Base-by-base conservation (phyloP, 352 stramenopile genomes). In the Phytophthora niederhauseri region DNA sequence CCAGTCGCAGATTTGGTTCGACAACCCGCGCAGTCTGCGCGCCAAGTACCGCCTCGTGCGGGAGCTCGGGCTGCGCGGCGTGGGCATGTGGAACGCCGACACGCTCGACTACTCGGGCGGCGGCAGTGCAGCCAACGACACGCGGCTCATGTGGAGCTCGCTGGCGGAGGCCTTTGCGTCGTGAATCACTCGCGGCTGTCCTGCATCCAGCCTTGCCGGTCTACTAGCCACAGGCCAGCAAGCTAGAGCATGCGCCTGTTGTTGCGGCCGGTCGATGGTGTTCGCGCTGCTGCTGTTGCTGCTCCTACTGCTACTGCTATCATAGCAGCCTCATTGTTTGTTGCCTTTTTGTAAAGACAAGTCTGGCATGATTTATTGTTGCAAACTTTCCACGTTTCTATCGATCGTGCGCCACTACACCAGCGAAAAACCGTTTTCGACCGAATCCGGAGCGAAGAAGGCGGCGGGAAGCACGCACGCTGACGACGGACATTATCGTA, bases 11-110 rank as follows among this genome's bases (percentile, higher is more conserved):
- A 77, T 93, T 56, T 95, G 85, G 85, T 95, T 83, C 53, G 88
- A 95, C 70, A 82, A 93, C 66, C 73, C 74, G 24, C 55, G 64
- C 56, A 94, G 85, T 48, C 73, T 95, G 11, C 30, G 14, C 19
- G 54, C 65, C 50, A 95, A 95, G 72, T 89, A 86, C 60, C 50
- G 58, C 3, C 70, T 95, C 41, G 84, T 86, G 15, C 64, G 58
- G 2, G 58, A 80, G 19, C 63, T 89, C 4, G 73, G 68, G 1
- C 75, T 95, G 20, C 78, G 81, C 7, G 88, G 88, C 15, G 77
- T 85, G 8, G 88, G 85, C 63, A 94, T 95, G 88, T 95, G 88
- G 88, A 89, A 95, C 62, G 84, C 82, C 36, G 86, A 94, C 63
- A 77, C 83, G 30, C 69, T 94, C n/a, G 80, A 91, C 70, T 93